Evolutionary conservation across 2,329 filamentous ascomycete species (phyloP), one percentile per base, ranked within the genome.

Genomic region (Aspergillus ochraceus): DNA sequence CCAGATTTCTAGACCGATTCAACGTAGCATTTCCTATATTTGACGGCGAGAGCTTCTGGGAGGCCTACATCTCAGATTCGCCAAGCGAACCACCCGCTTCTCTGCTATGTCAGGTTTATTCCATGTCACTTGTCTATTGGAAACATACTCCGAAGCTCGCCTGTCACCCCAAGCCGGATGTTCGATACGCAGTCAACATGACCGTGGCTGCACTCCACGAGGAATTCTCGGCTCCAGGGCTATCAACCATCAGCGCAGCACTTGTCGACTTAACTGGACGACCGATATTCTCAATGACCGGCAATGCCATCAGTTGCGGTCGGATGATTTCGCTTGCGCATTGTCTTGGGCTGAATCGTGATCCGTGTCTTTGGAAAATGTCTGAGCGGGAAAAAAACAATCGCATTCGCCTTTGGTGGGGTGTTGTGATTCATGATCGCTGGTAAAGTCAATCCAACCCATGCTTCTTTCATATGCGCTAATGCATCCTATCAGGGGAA

Each of bases 11-110:
- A 58, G 75, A 79, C 32, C 79, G 83, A 57, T 80, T 84, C 45
- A 85, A 88, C 68, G 75, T 76, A n/a, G 85, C 84, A n/a, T 84
- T 88, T 60, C 86, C 86, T 0, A 74, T 88, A 2, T 77, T 88
- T 8, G 84, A 88, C 60, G 82, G 85, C 49, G 70, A 77, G 2
- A 78, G 80, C 0, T 85, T 88, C 57, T 77, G 81, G 60, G 76
- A 77, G 11, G 80, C 81, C 22, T 83, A 82, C 57, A 74, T 69
- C 32, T 80, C 74, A 6, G 76, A 77, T 5, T 70, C 78, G 19
- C 71, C 81, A 58, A 76, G 81, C 10, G 76, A 79, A 10, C 80
- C 84, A 54, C 85, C 85, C 0, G 83, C 84, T 0, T 82, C 84
- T 2, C 72, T 88, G 22, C 67, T 88, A 3, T 82, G 83, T 46